Percentiles rank a stretch among this genome's conserved stretches.
phyloP scores from a whole-genome alignment of 768 basidiomycete species.

The Termitomyces sp. region DNA sequence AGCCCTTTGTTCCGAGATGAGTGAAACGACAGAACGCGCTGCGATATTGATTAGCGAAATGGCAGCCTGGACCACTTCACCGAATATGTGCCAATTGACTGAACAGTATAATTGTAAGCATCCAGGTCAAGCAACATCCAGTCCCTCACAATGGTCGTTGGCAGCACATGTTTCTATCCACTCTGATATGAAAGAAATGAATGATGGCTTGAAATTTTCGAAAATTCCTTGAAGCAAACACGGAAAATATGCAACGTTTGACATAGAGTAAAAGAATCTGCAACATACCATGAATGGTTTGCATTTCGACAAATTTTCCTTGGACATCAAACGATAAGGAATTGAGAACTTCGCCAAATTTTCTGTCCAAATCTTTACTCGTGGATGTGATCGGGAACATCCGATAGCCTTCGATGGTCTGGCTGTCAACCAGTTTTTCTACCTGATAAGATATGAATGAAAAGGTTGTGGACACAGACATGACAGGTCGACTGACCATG shows the following conservation, averaged over 20 bases:
- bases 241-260: neutral
- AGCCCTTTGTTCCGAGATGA: constrained; percentile 21
- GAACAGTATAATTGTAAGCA: neutral
- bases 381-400: constrained; percentile 46
- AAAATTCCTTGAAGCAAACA: constrained; percentile 26
- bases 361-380: constrained; percentile 52
- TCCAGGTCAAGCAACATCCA: neutral
- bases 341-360: constrained; percentile 38
- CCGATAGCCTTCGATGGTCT: constrained; percentile 31
- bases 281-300: constrained; percentile 40
- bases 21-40: constrained; percentile 18
- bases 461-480: neutral
- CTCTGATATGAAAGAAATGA: constrained; percentile 34
- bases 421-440: constrained; percentile 38
- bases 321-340: constrained; percentile 45
- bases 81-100: constrained; percentile 58
- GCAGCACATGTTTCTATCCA: constrained; percentile 38
- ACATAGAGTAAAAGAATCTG: neutral
- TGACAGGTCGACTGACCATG: constrained; percentile 41
- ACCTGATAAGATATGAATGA: constrained; percentile 30
- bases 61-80: constrained; percentile 34
- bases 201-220: constrained; percentile 33
- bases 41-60: constrained; percentile 35
- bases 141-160: constrained; percentile 41
- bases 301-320: constrained; percentile 46